Conservation (phyloP, 2,329 filamentous ascomycete species). For the Boeremia exigua region DNA sequence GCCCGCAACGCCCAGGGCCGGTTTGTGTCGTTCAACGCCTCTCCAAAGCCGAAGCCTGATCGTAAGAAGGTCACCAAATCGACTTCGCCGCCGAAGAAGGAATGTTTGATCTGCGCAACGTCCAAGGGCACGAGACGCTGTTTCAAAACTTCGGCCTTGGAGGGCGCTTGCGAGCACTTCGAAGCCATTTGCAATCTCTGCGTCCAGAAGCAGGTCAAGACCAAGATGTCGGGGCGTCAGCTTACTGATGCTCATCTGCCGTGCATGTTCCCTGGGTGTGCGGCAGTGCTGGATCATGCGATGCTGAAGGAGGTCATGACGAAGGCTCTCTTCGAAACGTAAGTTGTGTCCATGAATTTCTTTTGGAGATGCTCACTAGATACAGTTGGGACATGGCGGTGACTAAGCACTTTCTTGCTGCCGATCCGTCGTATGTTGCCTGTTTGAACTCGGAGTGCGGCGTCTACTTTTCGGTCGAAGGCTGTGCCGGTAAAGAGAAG, state of each 20-base stretch:
- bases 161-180: constrained; percentile 28
- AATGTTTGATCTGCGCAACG: constrained; percentile 28
- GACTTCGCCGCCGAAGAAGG: constrained; percentile 2
- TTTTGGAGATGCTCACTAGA: constrained; percentile 1
- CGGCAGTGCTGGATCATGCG: constrained; percentile 11
- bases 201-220: constrained; percentile 27
- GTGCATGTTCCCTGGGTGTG: constrained; percentile 26
- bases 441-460: constrained; percentile 31
- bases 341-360: constrained; percentile 4
- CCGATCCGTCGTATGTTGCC: constrained; percentile 18
- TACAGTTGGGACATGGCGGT: constrained; percentile 32
- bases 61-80: constrained; percentile 5
- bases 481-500: constrained; percentile 16
- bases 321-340: constrained; percentile 22
- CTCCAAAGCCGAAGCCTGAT: constrained; percentile 6
- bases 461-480: constrained; percentile 31
- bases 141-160: constrained; percentile 17
- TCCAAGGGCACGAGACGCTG: constrained; percentile 10
- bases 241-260: constrained; percentile 21
- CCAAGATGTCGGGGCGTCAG: constrained; percentile 20
- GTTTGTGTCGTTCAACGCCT: constrained; percentile 5
- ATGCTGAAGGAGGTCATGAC: constrained; percentile 16
- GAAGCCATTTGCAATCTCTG: constrained; percentile 26
- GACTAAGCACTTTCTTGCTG: constrained; percentile 19
- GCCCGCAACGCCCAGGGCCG: constrained; percentile 2